phyloP scores from a whole-genome alignment of 768 basidiomycete species.

The Neoboletus subvelutipes region DNA sequence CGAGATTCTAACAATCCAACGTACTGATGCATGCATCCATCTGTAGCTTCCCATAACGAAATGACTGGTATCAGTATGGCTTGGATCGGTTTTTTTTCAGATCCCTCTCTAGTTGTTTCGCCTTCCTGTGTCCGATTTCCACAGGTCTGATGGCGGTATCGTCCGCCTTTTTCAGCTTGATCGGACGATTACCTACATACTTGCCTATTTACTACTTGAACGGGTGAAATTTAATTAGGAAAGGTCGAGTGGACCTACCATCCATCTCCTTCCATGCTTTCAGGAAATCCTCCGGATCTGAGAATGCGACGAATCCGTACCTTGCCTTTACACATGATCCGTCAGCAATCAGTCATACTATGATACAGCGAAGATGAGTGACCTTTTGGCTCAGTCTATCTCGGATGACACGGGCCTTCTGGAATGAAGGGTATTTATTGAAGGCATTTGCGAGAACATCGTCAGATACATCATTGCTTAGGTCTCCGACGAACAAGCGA shows the following conservation, averaged over 20 bases:
- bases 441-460: conserved; percentile 93
- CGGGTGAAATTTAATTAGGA: neutral
- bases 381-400: conserved; percentile 95
- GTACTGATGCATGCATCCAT: conserved; percentile 26
- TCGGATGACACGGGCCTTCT: conserved; percentile 92
- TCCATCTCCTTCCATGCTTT: conserved; percentile 99
- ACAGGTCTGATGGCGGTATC: conserved; percentile 83
- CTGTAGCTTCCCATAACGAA: neutral
- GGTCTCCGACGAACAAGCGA: conserved; percentile 94
- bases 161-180: conserved; percentile 94
- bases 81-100: conserved; percentile 86
- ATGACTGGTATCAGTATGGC: conserved; percentile 58
- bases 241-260: conserved; percentile 49
- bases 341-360: neutral
- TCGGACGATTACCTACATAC: conserved; percentile 97
- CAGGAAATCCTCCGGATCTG: conserved; percentile 96
- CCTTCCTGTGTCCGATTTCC: conserved; percentile 91
- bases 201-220: conserved; percentile 57
- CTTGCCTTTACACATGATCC: conserved; percentile 61
- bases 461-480: conserved; percentile 97
- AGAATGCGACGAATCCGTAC: conserved; percentile 96
- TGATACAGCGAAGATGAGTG: neutral
- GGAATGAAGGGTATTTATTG: conserved; percentile 88
- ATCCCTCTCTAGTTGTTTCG: conserved; percentile 85
- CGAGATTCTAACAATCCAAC: conserved; percentile 24